A percentile compares a stretch with the other conserved stretches of the same genome.
phyloP scores from a whole-genome alignment of 306 rosid genomes.

The Cajanus cajan region DNA sequence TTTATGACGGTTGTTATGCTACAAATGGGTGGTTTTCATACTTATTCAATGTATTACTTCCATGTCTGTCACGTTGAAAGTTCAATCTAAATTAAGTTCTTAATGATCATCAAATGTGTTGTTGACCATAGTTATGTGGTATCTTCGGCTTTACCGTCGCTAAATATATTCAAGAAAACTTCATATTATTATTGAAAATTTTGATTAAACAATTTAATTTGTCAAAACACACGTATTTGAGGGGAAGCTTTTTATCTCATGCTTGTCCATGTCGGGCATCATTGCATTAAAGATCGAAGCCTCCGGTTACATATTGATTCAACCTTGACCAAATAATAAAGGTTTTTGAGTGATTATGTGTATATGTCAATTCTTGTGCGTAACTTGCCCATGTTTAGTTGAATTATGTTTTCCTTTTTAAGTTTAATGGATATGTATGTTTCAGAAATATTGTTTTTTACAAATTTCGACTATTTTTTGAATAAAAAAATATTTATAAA shows the following conservation, averaged over 20 bases:
- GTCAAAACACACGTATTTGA: background rate
- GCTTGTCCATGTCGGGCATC: background rate
- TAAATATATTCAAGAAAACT: background rate
- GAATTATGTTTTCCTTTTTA: too few relatives aligned
- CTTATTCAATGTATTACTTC: background rate
- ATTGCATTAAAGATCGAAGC: background rate
- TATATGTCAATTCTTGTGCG: background rate
- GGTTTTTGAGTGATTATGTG: background rate
- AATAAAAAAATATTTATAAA: too few relatives aligned
- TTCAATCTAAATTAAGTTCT: conserved; percentile 26
- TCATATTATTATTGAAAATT: background rate
- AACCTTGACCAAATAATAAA: background rate
- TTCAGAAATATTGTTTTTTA: too few relatives aligned
- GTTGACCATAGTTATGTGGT: conserved; percentile 22
- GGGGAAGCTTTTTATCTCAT: background rate
- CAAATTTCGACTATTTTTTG: too few relatives aligned
- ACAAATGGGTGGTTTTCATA: background rate
- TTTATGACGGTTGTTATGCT: background rate
- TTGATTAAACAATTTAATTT: background rate
- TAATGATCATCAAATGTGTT: conserved; percentile 22
- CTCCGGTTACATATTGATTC: background rate
- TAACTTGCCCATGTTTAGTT: background rate
- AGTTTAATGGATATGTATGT: too few relatives aligned
- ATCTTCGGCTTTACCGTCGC: conserved; percentile 20
- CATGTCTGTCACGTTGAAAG: conserved; percentile 25